Percentiles rank a stretch among this genome's conserved stretches.
phyloP scores from a whole-genome alignment of 140 eudicot species.

The Senecio squalidus region DNA sequence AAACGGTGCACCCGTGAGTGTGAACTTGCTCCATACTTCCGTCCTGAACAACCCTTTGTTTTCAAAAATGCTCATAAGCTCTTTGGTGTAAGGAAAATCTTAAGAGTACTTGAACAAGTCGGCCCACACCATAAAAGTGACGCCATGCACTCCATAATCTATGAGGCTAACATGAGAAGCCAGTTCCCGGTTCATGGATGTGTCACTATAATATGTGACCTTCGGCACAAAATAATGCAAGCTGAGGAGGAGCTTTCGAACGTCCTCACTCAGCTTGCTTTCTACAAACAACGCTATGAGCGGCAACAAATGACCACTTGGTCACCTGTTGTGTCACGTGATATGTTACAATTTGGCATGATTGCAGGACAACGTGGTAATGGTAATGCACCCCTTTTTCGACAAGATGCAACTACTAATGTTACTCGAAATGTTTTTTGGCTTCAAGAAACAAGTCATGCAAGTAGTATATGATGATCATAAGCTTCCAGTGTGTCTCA shows the following conservation, averaged over 20 bases:
- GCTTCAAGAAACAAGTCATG: constrained; percentile 5
- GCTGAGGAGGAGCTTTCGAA: constrained; percentile 14
- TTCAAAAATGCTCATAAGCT: constrained; percentile 30
- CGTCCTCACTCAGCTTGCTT: constrained; percentile 13
- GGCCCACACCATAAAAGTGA: constrained; percentile 12
- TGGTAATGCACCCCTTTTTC: not conserved
- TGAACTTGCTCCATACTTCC: constrained; percentile 31
- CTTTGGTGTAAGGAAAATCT: constrained; percentile 37
- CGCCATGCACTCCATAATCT: constrained; percentile 33
- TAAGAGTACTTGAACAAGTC: constrained; percentile 16
- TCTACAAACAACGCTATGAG: constrained; percentile 12
- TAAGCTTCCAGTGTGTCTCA: not conserved
- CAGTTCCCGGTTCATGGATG: constrained; percentile 32
- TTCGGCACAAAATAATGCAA: constrained; percentile 14
- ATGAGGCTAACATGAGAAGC: constrained; percentile 37
- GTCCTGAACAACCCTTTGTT: constrained; percentile 24
- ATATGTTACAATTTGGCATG: constrained; percentile 5
- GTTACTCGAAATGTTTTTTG: not conserved
- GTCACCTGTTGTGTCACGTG: constrained; percentile 9
- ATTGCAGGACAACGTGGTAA: not conserved
- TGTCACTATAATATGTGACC: constrained; percentile 3
- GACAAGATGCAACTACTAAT: not conserved
- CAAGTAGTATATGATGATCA: not conserved
- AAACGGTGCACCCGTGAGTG: constrained; percentile 36
- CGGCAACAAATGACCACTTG: not conserved